Evolutionary conservation across 2,329 filamentous ascomycete genomes (phyloP), one percentile per base, ranked within the genome.

Genomic region (Aspergillus terreus): DNA sequence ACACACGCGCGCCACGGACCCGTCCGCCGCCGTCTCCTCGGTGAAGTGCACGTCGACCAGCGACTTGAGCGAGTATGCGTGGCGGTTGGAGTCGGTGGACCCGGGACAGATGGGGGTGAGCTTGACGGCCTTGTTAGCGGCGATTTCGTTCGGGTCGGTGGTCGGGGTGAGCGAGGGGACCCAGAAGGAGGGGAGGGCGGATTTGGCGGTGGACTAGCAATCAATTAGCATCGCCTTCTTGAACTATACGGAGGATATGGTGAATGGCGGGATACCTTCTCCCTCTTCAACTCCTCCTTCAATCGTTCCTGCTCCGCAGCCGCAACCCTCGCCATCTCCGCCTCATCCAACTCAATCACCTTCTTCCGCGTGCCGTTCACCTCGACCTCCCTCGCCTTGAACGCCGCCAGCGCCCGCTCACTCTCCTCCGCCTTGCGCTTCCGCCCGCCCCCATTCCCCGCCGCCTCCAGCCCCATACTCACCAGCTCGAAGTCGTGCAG

Each of bases 101-200:
- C 85, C 87, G 0, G 92, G 92, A 62, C 92, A 97, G 2, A 87
- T 76, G 0, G 91, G 90, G 4, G 78, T 77, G 23, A 81, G 73
- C 65, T 94, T 95, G 46, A 74, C 67, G 48, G 83, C 80, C 65
- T 83, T 85, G n/a, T 72, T 72, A 36, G 81, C 73, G 6, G 80
- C 72, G 63, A 84, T 76, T 47, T 84, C 75, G 47, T 78, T 75
- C 45, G 77, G 74, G 44, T 81, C 81, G 35, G 79, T 81, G 0
- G 78, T 78, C 1, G 90, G 90, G 0, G 88, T 95, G 51, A 92
- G 81, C 0, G 87, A 89, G 0, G 91, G 92, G 11, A 92, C 87
- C 94, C 92, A 97, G 73, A 97, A 97, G 0, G 90, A 95, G 0
- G 90, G 89, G 0, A 96, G 74, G 14, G 81, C 80, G 1, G 83